phyloP scores from a whole-genome alignment of 768 basidiomycete species.

The Rhodotorula toruloides region DNA sequence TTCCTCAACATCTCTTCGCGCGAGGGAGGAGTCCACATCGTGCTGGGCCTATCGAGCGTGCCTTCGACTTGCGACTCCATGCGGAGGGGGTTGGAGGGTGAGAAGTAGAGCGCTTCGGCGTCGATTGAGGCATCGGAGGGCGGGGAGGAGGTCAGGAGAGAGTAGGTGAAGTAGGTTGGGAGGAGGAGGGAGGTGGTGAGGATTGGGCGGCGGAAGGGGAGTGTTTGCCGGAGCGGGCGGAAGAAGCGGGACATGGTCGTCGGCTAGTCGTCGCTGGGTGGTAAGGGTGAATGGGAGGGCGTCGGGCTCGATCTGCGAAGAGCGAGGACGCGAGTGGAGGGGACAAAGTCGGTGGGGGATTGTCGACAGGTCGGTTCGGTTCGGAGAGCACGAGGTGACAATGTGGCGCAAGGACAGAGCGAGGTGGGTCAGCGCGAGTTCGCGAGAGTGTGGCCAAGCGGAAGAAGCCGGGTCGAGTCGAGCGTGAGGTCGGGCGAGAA shows the following conservation, averaged over 20 bases:
- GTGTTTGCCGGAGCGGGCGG: conserved; percentile 18
- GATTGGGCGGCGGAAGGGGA: conserved; percentile 20
- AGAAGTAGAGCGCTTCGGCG: conserved; percentile 26
- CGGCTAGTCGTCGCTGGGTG: too few relatives aligned
- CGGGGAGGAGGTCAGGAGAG: conserved; percentile 16
- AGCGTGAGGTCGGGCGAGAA: too few relatives aligned
- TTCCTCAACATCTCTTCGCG: conserved; percentile 33
- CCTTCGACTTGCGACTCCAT: conserved; percentile 26
- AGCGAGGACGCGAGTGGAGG: too few relatives aligned
- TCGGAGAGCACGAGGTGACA: too few relatives aligned
- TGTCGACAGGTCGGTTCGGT: too few relatives aligned
- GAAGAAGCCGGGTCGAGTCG: too few relatives aligned
- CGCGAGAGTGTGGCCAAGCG: too few relatives aligned
- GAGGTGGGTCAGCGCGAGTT: too few relatives aligned
- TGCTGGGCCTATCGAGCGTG: conserved; percentile 31
- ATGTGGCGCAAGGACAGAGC: too few relatives aligned
- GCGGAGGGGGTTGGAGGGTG: neutral
- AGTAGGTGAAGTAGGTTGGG: conserved; percentile 19
- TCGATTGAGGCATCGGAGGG: conserved; percentile 5
- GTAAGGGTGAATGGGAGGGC: too few relatives aligned
- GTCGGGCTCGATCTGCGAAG: too few relatives aligned
- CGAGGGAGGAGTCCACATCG: conserved; percentile 32
- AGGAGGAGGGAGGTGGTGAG: conserved; percentile 21
- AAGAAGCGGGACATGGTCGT: conserved; percentile 31
- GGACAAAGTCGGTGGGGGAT: too few relatives aligned